These are phyloP conservation scores for Aspergillus asperescens DNA, from an alignment of 495 filamentous ascomycete genomes.

Conservation along the genomic window DNA sequence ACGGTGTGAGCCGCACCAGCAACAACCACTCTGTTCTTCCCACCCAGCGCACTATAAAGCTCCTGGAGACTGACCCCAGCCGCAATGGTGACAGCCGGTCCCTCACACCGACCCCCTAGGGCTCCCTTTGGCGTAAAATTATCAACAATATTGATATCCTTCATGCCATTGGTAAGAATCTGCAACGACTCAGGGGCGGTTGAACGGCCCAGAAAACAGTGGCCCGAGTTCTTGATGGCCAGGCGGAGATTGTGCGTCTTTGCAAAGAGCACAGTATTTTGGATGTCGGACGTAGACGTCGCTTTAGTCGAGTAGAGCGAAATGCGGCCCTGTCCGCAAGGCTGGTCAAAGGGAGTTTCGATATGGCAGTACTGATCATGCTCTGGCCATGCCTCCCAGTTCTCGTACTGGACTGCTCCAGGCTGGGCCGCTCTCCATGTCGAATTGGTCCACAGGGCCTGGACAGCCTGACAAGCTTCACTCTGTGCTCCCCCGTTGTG, in stretches of 20 bases:
- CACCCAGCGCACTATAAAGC: conserved; percentile 36
- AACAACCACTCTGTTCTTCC: conserved; percentile 12
- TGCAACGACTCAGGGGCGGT: conserved; percentile 45
- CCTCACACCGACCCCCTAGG: conserved; percentile 15
- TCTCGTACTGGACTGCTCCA: conserved; percentile 41
- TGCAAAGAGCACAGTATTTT: conserved; percentile 30
- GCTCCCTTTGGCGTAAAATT: conserved; percentile 24
- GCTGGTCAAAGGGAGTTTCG: conserved; percentile 36
- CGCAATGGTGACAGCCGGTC: conserved; percentile 47
- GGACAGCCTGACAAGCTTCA: conserved; percentile 23
- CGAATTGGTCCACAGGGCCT: conserved; percentile 22
- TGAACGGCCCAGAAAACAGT: conserved; percentile 48
- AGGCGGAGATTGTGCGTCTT: conserved; percentile 21
- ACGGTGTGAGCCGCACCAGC: conserved; percentile 23
- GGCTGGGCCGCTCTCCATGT: conserved; percentile 25
- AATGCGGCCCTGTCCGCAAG: conserved; percentile 29
- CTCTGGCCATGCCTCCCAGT: conserved; percentile 51
- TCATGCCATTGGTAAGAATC: conserved; percentile 53
- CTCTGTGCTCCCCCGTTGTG: conserved; percentile 29
- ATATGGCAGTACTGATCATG: conserved; percentile 48
- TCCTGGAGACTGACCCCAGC: conserved; percentile 49
- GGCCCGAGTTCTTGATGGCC: conserved; percentile 56
- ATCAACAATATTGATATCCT: conserved; percentile 30
- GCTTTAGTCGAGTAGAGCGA: conserved; percentile 38
- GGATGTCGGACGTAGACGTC: conserved; percentile 29